These are phyloP conservation scores for Tetrahymena malaccensis DNA, from an alignment of 73 alveolate species.

Conservation along the genomic window DNA sequence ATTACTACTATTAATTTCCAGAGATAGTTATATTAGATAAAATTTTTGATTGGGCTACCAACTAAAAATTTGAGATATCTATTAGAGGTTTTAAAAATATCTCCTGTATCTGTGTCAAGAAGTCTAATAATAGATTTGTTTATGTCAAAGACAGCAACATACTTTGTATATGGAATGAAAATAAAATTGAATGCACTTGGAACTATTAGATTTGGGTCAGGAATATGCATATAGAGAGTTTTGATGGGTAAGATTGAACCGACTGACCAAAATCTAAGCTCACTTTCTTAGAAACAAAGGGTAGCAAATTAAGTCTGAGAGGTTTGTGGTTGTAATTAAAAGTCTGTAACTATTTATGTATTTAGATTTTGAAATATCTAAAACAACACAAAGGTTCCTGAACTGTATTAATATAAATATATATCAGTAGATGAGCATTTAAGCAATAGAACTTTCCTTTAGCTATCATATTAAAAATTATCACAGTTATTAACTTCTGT, in stretches of 20 bases:
- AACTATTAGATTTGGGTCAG: neutral
- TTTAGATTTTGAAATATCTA: neutral
- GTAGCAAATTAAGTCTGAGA: neutral
- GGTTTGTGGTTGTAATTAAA: neutral
- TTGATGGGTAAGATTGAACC: neutral
- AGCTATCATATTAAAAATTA: neutral
- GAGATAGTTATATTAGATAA: neutral
- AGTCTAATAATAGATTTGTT: neutral
- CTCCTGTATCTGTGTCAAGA: neutral
- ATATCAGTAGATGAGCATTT: neutral
- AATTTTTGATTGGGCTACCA: neutral
- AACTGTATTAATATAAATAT: neutral
- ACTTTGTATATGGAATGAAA: neutral
- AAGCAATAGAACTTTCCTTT: neutral
- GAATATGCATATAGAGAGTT: neutral
- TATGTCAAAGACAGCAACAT: neutral
- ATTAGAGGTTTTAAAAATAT: neutral
- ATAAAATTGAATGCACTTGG: neutral
- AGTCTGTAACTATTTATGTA: neutral
- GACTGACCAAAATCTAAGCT: neutral
- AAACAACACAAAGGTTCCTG: neutral
- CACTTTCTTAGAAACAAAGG: neutral
- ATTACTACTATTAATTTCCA: neutral
- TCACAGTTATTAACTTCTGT: neutral
- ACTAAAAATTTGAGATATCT: neutral